These are phyloP conservation scores for Aureobasidium subglaciale DNA, from an alignment of 2,329 filamentous ascomycete species.

Conservation along the genomic window DNA sequence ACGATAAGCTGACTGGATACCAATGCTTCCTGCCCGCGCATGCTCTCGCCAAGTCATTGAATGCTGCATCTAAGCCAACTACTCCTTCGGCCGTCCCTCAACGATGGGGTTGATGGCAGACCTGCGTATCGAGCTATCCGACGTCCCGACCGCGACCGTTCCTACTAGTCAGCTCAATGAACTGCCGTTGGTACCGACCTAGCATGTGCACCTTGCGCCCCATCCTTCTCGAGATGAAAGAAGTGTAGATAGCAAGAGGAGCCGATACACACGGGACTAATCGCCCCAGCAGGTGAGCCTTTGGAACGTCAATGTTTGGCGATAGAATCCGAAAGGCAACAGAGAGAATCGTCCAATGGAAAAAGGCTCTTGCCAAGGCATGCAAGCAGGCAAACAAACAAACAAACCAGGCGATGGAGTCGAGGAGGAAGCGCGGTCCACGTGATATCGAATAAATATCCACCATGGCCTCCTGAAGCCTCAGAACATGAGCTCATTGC, in stretches of 20 bases:
- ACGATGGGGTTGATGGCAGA: background rate
- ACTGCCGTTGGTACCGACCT: conserved; percentile 6
- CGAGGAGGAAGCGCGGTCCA: background rate
- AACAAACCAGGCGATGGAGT: background rate
- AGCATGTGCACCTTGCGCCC: background rate
- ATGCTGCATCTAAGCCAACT: conserved; percentile 8
- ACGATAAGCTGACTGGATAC: conserved; percentile 45
- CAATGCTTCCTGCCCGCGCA: conserved; percentile 26
- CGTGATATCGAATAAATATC: conserved; percentile 15
- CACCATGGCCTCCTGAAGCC: conserved; percentile 3
- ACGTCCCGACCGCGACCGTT: background rate
- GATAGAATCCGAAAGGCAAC: background rate
- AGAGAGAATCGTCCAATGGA: background rate
- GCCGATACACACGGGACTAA: background rate
- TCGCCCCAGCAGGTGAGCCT: background rate
- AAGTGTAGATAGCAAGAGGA: background rate
- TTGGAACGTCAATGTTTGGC: background rate
- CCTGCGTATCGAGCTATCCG: background rate
- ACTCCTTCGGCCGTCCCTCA: background rate
- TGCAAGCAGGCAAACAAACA: conserved; percentile 13
- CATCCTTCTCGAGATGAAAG: background rate
- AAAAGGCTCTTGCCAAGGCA: conserved; percentile 2
- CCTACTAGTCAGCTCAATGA: conserved; percentile 1
- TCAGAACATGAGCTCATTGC: background rate
- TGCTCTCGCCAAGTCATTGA: conserved; percentile 13